phyloP scores from a whole-genome alignment of 176 grass and related monocot genomes.

The Ensete ventricosum region DNA sequence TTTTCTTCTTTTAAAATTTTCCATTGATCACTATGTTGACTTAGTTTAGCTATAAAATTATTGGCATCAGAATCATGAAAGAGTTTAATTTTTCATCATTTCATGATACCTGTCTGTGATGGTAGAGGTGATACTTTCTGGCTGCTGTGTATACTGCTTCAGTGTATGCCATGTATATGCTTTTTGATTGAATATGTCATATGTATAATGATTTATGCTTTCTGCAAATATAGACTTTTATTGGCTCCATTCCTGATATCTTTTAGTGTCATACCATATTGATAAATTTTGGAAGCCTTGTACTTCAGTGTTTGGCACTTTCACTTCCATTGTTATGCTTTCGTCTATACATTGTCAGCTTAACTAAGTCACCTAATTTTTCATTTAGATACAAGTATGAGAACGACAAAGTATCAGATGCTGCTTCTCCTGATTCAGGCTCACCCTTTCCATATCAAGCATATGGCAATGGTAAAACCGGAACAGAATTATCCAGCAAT shows the following conservation, averaged over 20 bases:
- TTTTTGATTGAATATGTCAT: background rate
- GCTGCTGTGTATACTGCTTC: background rate
- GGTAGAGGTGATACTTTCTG: too few relatives aligned
- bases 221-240: background rate
- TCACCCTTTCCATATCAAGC: constrained; percentile 98
- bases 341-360: constrained; percentile 23
- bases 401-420: constrained; percentile 95
- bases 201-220: background rate
- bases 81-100: background rate
- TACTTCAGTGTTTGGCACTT: background rate
- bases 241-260: background rate
- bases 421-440: constrained; percentile 82
- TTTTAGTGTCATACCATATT: background rate
- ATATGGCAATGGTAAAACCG: constrained; percentile 91
- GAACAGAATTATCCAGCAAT: constrained; percentile 66
- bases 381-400: constrained; percentile 93
- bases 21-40: too few relatives aligned
- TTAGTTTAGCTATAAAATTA: background rate
- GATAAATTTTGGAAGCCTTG: background rate
- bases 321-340: constrained; percentile 20
- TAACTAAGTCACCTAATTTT: constrained; percentile 20
- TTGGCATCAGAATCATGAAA: constrained; percentile 22
- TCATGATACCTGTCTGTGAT: too few relatives aligned
- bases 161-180: background rate
- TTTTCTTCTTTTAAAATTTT: background rate